Base-by-base conservation (phyloP, 2,329 filamentous ascomycete species). In the Ascochyta fabae region DNA sequence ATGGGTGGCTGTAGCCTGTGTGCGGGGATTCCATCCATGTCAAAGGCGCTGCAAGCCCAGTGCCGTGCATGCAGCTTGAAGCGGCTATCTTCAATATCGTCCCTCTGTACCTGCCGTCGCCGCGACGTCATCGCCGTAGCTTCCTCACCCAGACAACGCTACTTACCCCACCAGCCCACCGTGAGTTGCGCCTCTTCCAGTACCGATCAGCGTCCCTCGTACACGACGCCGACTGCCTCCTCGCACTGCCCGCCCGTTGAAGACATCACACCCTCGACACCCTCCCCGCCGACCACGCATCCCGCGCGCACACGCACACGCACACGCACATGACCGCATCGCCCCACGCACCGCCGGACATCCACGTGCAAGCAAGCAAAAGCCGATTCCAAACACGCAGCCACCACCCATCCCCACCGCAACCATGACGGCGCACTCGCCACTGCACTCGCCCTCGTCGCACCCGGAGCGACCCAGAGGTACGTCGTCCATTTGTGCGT, bases 401-500 rank as follows among this genome's bases (percentile, higher is more conserved):
- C 45, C 43, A 44, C 48, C 35, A 38, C 56, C 51, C 27, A 16
- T 34, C 45, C 53, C 45, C 54, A 56, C 53, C 49, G 34, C 47
- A 53, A 64, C 41, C 56, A 73, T 76, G 74, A 74, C 74, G 16
- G 71, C 69, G 44, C 66, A 71, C 50, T 71, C 73, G 27, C 69
- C 73, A 27, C 56, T 74, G 47, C 71, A 75, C 60, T 73, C 72
- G 56, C 72, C 73, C 12, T 60, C 66, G 12, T 69, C 71, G 43
- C 70, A 72, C 49, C 65, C 74, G 48, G 77, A 78, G 73, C 77
- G 79, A 53, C 79, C 79, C n/a, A 80, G 71, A 61, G 78, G 78
- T 78, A 61, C 38, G 66, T 60, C 40, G n/a, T 27, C 13, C 12
- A 10, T 46, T 31, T 47, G 24, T 29, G 13, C 44, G 15, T 24